These are phyloP conservation scores for Verticillium albo-atrum DNA, from an alignment of 2,329 filamentous ascomycete species.

Conservation along the genomic window DNA sequence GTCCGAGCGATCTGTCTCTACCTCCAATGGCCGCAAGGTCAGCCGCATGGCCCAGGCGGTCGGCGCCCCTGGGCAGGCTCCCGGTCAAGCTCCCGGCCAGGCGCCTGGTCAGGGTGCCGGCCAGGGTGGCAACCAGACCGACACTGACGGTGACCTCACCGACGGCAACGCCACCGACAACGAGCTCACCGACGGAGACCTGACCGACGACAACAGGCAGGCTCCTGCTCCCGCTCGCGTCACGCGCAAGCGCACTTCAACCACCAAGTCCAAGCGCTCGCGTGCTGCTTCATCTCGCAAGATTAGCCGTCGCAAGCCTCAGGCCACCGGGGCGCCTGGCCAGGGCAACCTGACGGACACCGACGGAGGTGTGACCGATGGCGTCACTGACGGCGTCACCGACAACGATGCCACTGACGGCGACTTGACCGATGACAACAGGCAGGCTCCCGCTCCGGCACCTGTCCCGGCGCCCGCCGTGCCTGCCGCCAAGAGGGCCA, in stretches of 20 bases:
- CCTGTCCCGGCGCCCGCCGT: neutral
- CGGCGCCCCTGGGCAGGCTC: neutral
- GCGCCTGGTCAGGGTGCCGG: constrained; percentile 10
- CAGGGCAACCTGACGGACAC: neutral
- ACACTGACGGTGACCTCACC: neutral
- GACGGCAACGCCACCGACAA: neutral
- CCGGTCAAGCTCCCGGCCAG: neutral
- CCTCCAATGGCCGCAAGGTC: neutral
- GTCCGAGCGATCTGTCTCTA: neutral
- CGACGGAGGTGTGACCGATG: neutral
- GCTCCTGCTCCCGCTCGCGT: neutral
- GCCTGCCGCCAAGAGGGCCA: neutral
- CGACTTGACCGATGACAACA: neutral
- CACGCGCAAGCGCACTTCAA: neutral
- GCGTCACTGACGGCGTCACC: neutral
- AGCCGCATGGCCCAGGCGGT: neutral
- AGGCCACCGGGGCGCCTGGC: neutral
- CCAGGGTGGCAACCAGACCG: neutral
- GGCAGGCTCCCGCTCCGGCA: neutral
- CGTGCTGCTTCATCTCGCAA: neutral
- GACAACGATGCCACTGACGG: neutral
- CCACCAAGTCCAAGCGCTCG: neutral
- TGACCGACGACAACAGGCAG: neutral
- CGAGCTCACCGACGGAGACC: neutral
- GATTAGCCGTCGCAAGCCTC: neutral